Base-by-base conservation (phyloP, 352 stramenopile genomes). In the Phytopythium ostracodes region DNA sequence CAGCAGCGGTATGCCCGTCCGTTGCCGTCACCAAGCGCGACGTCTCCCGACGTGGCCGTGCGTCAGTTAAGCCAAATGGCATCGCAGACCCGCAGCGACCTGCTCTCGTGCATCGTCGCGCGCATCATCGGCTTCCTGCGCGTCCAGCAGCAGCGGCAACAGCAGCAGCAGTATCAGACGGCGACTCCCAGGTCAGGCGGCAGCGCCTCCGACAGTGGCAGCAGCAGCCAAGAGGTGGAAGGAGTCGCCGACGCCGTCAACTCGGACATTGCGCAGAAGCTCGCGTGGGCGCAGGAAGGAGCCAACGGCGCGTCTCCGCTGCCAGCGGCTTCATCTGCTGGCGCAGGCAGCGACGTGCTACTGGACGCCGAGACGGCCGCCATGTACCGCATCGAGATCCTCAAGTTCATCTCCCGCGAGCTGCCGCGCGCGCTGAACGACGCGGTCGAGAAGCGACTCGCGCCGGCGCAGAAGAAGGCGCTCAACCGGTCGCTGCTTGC, bases 381-480 rank as follows among this genome's bases (percentile, higher is more conserved):
- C 65, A 92, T 91, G 81, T 92, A 92, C 64, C 81, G 81, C 53
- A 78, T 92, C 47, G 84, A 92, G 78, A 91, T 92, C 66, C 75
- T 92, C 54, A 92, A 92, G 72, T 91, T 86, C 56, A 86, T 91
- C 35, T 91, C 84, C 1, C 83, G 84, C 25, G 84, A 92, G 55
- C 73, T 92, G 25, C 81, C 81, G n/a, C 84, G 84, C 44, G 77
- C 84, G 0, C 80, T 92, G 40, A 73, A 83, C 20, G 81, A 92
- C 22, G 73, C 84, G 12, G 76, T 91, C 0, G 79, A 92, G 64
- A 89, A 88, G 54, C 72, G 79, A 15, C 66, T 92, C 0, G 76
- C 76, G 17, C 63, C 72, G 55, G 61, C 65, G 8, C 73, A 82
- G 40, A 91, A 89, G 70, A 81, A 91, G 50, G 63, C 69, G 25